Conservation (phyloP, 441 rosid species). For the Sinapis alba region DNA sequence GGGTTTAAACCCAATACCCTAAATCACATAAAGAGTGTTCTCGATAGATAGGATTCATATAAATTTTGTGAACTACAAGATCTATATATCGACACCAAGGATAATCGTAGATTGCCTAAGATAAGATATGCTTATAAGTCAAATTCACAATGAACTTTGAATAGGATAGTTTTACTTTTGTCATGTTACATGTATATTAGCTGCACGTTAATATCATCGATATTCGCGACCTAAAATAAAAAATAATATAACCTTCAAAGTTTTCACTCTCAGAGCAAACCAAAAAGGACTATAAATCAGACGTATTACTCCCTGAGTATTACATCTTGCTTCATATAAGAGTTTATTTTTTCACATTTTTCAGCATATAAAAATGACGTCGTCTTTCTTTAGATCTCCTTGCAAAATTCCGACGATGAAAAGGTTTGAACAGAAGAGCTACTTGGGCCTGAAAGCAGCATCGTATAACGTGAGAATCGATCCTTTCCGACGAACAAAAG, state of each 20-base stretch:
- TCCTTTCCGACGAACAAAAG: constrained; percentile 2
- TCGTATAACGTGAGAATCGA: constrained; percentile 27
- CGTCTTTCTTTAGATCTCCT: constrained; percentile 35
- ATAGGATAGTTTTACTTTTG: neutral
- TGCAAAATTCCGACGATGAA: constrained; percentile 31
- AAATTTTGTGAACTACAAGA: neutral
- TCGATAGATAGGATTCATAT: too few species aligned
- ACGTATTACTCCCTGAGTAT: neutral
- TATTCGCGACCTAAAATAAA: constrained; percentile 3
- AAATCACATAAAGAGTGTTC: too few species aligned
- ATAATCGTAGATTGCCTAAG: constrained; percentile 8
- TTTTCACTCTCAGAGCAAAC: neutral
- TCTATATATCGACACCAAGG: neutral
- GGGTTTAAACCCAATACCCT: too few species aligned
- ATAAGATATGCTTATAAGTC: neutral
- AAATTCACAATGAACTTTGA: neutral
- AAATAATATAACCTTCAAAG: neutral
- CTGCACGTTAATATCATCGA: constrained; percentile 16
- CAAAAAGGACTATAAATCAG: constrained; percentile 2
- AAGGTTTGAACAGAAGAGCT: constrained; percentile 31
- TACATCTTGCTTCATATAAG: constrained; percentile 9
- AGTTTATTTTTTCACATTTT: neutral
- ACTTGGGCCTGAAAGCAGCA: constrained; percentile 30
- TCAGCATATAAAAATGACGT: constrained; percentile 32
- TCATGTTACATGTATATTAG: constrained; percentile 1